Evolutionary conservation across 75 land plant species (phyloP), one percentile per base, ranked within the genome.

Genomic region (Pseudotsuga menziesii): DNA sequence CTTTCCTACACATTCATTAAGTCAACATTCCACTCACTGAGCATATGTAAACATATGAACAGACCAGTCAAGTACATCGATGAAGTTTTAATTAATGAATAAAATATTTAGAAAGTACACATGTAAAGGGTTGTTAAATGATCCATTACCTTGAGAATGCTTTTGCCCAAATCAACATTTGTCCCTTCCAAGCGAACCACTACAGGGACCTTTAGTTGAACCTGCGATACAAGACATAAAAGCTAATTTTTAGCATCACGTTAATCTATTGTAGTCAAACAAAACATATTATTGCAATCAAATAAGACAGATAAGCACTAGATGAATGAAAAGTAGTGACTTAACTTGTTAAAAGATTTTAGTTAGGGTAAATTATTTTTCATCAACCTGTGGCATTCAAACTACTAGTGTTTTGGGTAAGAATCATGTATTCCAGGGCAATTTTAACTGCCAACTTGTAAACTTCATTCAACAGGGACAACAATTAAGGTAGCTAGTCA

Each of bases 121-220:
- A 60, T 58, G 11, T 7, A 20, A 52, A 26, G 17, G 57, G 32
- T 4, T 22, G 35, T 55, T 73, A 54, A 15, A 44, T 9, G 23
- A 69, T 69, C 9, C 13, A 17, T 71, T 84, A 97, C 99, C 99
- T 94, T 94, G 23, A 97, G 80, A 75, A 97, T 97, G 77, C 91
- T 85, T 66, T 97, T 97, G n/a, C 99, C 99, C 59, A 92, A 78
- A 70, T 97, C 99, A 74, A 97, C 99, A 79, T 97, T 97, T 57
- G 99, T 97, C 60, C 99, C 99, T 83, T 97, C 99, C 75, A 97
- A 81, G 14, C 99, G 95, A 73, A 97, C 99, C 72, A 97, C 83
- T 19, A 97, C 91, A 27, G 99, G 99, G 61, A 97, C 99, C 64
- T 97, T 92, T 44, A 97, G 77, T 22, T 85, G 41, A 69, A 97